Evolutionary conservation across 805 yeast genomes (phyloP).

Genomic region (Ogataea philodendri): DNA sequence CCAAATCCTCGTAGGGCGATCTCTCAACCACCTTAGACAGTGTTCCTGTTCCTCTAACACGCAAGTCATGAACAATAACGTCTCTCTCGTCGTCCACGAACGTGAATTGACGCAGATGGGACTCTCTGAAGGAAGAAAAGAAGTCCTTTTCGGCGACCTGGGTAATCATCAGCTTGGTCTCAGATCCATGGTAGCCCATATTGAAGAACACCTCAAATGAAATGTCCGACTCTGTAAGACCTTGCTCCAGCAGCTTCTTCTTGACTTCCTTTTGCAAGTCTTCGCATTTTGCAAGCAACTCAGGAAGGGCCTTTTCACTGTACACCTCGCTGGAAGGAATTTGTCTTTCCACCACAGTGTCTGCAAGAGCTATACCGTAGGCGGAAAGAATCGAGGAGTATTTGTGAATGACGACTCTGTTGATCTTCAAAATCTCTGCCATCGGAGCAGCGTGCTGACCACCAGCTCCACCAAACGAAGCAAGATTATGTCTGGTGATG

Average conservation of each 20-base stretch:
- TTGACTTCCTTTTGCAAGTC: slow-evolving; percentile 17
- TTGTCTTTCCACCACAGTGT: slow-evolving; percentile 34
- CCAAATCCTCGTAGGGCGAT: slow-evolving; percentile 20
- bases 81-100: slow-evolving; percentile 53
- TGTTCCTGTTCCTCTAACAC: slow-evolving; percentile 67
- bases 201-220: slow-evolving; percentile 41
- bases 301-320: slow-evolving; percentile 11
- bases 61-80: slow-evolving; percentile 56
- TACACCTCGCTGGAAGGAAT: slow-evolving; percentile 28
- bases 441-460: slow-evolving; percentile 81
- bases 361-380: slow-evolving; percentile 69
- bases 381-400: slow-evolving; percentile 45
- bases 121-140: slow-evolving; percentile 42
- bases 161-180: slow-evolving; percentile 66
- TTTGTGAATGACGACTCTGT: slow-evolving; percentile 64
- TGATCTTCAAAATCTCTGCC: slow-evolving; percentile 65
- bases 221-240: slow-evolving; percentile 13
- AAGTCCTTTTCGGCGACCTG: slow-evolving; percentile 35
- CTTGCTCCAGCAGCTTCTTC: slow-evolving; percentile 27
- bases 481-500: slow-evolving; percentile 60
- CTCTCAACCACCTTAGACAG: slow-evolving; percentile 28
- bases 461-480: slow-evolving; percentile 87
- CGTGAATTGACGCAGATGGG: slow-evolving; percentile 66
- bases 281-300: slow-evolving; percentile 20
- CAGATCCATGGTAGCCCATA: slow-evolving; percentile 78